Evolutionary conservation across 345 rosid species (phyloP).

Genomic region (Brassica nigra): DNA sequence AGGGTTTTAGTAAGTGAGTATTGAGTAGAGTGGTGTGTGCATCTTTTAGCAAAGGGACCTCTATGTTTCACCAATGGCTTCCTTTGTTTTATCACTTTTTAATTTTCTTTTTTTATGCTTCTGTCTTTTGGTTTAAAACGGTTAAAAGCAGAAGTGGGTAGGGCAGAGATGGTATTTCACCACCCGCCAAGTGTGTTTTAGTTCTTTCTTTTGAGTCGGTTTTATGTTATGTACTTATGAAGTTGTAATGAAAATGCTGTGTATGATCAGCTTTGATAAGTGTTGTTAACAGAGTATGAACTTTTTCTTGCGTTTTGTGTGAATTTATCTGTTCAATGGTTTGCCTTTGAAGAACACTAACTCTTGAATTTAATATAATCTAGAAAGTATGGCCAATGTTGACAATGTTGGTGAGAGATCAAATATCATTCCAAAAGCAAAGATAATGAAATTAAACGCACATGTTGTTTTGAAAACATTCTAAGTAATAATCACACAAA

Average conservation of each 20-base stretch:
- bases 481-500: not conserved
- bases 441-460: not conserved
- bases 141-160: conserved; percentile 25
- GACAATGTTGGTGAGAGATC: not conserved
- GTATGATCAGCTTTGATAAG: conserved; percentile 5
- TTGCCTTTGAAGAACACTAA: not conserved
- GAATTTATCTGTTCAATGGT: not conserved
- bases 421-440: not conserved
- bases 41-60: conserved; percentile 31
- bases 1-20: conserved; percentile 29
- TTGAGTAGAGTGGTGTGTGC: conserved; percentile 26
- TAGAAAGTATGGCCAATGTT: not conserved
- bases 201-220: not conserved
- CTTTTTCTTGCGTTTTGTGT: not conserved
- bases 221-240: conserved; percentile 6
- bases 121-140: conserved; percentile 32
- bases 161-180: conserved; percentile 39
- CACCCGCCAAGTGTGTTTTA: conserved; percentile 33
- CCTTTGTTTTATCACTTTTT: conserved; percentile 30
- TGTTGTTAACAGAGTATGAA: conserved; percentile 1
- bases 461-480: not conserved
- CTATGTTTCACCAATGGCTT: conserved; percentile 28
- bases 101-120: not conserved
- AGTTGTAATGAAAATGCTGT: conserved; percentile 25
- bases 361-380: not conserved